Evolutionary conservation across 1,284 basidiomycete species (phyloP), one percentile per base, ranked within the genome.

Genomic region (Ustilago sp.): DNA sequence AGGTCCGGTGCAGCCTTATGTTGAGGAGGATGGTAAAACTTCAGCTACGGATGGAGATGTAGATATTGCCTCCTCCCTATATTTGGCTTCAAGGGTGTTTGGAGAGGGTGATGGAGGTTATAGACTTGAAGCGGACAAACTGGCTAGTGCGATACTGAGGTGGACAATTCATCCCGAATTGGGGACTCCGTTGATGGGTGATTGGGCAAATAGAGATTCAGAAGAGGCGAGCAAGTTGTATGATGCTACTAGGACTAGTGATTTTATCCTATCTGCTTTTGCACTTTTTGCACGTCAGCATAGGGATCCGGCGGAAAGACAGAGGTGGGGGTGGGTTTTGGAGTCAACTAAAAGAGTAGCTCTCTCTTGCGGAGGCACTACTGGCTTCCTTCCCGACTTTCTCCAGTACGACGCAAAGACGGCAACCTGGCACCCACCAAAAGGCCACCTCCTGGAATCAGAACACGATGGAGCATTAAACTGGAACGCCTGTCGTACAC

Each of bases 401-500:
- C 51, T 82, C 19, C 53, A 59, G 17, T 81, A 56, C 52, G 51
- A 78, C 35, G 1, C 23, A 13, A 8, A 4, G 8, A 28, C n/a
- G 23, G 38, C 8, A 34, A 55, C n/a, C 11, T 83, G 80, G 81
- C 51, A 56, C 1, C 72, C 74, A 0, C 64, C 78, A 0, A 53
- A 59, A 1, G 80, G 80, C 1, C 75, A 83, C 39, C 59, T 80
- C 32, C 56, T 83, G 13, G 82, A 83, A 45, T 63, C 68, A 32
- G 74, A 81, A 28, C 58, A 80, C 54, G 82, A 83, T 57, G 82
- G 82, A 3, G 59, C 70, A 0, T 68, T 82, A 52, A 76, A 74
- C 61, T 83, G 82, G 82, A 83, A 83, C 58, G 81, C 82, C 1
- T 83, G 82, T 43, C 70, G 82, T 8, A 83, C 82, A 5, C 80